These are phyloP conservation scores for Leccinellum luteum DNA, from an alignment of 768 basidiomycete genomes.

Conservation along the genomic window DNA sequence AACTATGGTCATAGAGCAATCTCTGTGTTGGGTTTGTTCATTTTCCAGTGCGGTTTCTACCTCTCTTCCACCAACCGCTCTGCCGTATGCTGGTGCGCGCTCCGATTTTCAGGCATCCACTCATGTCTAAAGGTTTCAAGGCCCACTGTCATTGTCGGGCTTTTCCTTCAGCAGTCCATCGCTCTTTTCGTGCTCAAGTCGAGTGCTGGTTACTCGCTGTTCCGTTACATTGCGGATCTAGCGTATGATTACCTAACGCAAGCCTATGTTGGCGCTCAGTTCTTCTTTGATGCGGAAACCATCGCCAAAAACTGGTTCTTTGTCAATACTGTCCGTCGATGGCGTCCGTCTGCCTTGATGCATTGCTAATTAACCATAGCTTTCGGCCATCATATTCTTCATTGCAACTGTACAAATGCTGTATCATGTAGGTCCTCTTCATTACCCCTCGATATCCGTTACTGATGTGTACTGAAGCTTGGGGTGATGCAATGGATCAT, in stretches of 20 bases:
- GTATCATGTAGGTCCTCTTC: constrained; percentile 53
- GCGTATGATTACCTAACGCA: constrained; percentile 77
- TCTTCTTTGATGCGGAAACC: constrained; percentile 77
- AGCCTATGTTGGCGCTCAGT: constrained; percentile 65
- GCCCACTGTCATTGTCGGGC: constrained; percentile 85
- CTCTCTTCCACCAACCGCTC: constrained; percentile 59
- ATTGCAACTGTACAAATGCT: constrained; percentile 90
- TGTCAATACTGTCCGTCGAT: constrained; percentile 60
- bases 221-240: constrained; percentile 77
- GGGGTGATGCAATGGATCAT: constrained; percentile 96
- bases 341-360: constrained; percentile 6
- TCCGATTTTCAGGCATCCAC: background rate
- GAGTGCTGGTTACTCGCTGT: constrained; percentile 76
- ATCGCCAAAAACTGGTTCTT: constrained; percentile 80
- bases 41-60: constrained; percentile 81
- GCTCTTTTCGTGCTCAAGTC: constrained; percentile 90
- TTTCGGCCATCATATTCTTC: constrained; percentile 88
- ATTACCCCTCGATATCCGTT: background rate
- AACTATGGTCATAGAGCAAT: constrained; percentile 80
- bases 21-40: constrained; percentile 71
- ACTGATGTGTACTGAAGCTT: constrained; percentile 33
- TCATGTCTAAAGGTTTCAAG: constrained; percentile 32
- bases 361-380: constrained; percentile 36
- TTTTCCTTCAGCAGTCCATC: constrained; percentile 81
- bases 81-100: constrained; percentile 65